Conservation (phyloP, 257 asterid species). For the Galeopsis tetrahit region DNA sequence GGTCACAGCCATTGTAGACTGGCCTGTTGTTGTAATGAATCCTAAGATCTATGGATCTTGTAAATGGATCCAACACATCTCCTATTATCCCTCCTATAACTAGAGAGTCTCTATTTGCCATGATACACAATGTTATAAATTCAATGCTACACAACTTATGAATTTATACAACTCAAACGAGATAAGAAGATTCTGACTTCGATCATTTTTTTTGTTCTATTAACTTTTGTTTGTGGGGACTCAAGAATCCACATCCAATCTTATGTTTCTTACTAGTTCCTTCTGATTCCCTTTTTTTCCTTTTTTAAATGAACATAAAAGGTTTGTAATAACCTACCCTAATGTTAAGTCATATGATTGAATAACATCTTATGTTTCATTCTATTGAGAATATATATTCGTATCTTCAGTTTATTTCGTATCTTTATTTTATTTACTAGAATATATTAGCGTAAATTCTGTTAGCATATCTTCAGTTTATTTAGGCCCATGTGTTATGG, state of each 20-base stretch:
- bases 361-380: no score
- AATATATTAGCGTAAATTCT: no score
- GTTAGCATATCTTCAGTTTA: no score
- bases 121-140: constrained; percentile 11
- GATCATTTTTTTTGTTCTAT: neutral
- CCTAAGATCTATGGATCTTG: constrained; percentile 40
- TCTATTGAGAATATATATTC: no score
- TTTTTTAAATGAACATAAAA: no score
- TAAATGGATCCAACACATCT: constrained; percentile 65
- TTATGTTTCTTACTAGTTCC: no score
- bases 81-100: constrained; percentile 61
- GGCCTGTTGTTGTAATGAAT: constrained; percentile 35
- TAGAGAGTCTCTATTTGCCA: constrained; percentile 55
- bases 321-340: no score
- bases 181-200: constrained; percentile 9
- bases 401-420: no score
- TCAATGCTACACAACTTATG: neutral
- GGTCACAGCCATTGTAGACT: constrained; percentile 49
- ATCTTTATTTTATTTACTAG: no score
- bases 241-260: constrained; percentile 2
- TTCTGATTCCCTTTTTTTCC: no score
- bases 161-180: constrained; percentile 7
- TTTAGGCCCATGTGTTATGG: no score
- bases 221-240: neutral
- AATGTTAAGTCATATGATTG: no score